Evolutionary conservation across 306 rosid genomes (phyloP), one percentile per base, ranked within the genome.

Genomic region (Corylus heterophylla): DNA sequence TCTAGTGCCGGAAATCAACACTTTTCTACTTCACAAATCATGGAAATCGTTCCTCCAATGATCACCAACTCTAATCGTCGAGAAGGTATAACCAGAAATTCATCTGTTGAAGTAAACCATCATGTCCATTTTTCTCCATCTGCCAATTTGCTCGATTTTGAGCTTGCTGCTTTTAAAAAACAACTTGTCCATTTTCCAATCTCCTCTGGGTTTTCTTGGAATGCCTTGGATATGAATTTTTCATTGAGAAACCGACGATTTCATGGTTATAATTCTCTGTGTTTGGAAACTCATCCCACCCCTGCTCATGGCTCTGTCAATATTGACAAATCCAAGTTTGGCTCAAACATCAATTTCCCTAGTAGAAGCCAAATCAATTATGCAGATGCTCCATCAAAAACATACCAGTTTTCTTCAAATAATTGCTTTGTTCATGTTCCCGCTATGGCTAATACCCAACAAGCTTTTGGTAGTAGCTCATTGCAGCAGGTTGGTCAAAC

Each of bases 21-120:
- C 13, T 5, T 12, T 76, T 27, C 54, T 31, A 31, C 35, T 58
- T 76, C 5, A 14, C 79, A 59, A 47, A 27, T 62, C 71, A 17
- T 47, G 44, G 71, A 62, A 50, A 76, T 76, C 64, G 61, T 49
- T 37, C 31, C 79, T 63, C 66, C 64, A 58, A 3, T 20, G 18
- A 37, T 29, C 59, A 17, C 50, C 79, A 29, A 29, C 35, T 31
- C 35, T 29, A 10, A 50, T 76, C 39, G 7, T 18, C 52, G 12
- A 51, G 20, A 52, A 49, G 63, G 35, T 35, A 31, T 31, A 31
- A 5, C 70, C 45, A 20, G 70, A 12, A 64, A 31, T 64, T 35
- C 45, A 27, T 10, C 10, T 13, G 45, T 64, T 31, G 69, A 29
- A 44, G 39, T 14, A 63, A 63, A 63, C 48, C 61, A 45, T 27